phyloP scores from a whole-genome alignment of 2,329 filamentous ascomycete genomes.

The Ceratocystis papillata region DNA sequence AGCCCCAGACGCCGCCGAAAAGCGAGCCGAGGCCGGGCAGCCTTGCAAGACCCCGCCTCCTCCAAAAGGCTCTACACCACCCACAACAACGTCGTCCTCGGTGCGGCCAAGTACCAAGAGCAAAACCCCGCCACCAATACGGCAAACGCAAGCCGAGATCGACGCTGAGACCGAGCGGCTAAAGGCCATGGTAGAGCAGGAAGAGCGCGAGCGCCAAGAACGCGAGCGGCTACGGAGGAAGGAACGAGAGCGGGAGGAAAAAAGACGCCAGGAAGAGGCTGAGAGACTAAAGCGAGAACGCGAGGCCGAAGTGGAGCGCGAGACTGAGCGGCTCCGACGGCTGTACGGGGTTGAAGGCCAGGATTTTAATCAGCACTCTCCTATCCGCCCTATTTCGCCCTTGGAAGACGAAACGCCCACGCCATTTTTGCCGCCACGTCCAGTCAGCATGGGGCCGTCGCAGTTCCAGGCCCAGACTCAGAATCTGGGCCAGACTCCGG shows the following conservation, averaged over 20 bases:
- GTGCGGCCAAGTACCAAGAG: constrained; percentile 37
- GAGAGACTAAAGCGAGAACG: constrained; percentile 54
- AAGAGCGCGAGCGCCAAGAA: constrained; percentile 45
- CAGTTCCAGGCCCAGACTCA: constrained; percentile 15
- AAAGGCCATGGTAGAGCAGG: constrained; percentile 44
- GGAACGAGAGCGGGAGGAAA: constrained; percentile 37
- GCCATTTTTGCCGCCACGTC: constrained; percentile 34
- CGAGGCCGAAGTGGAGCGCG: constrained; percentile 58
- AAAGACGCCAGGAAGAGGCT: constrained; percentile 11
- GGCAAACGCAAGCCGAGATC: constrained; percentile 37
- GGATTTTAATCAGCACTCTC: constrained; percentile 27
- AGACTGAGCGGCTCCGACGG: constrained; percentile 68
- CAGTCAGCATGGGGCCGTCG: constrained; percentile 32
- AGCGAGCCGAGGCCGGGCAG: background rate
- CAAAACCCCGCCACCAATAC: constrained; percentile 28
- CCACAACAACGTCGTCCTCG: constrained; percentile 33
- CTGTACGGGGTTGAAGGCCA: constrained; percentile 53
- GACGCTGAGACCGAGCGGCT: constrained; percentile 72
- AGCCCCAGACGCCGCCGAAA: constrained; percentile 21
- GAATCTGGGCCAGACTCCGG: constrained; percentile 6
- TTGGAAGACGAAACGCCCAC: constrained; percentile 23
- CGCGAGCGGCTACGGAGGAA: constrained; percentile 35
- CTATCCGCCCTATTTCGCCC: constrained; percentile 25
- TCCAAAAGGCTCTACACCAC: constrained; percentile 19
- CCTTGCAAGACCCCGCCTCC: background rate